Conservation (phyloP, 2,329 filamentous ascomycete species). For the Paraphaeosphaeria minitans region DNA sequence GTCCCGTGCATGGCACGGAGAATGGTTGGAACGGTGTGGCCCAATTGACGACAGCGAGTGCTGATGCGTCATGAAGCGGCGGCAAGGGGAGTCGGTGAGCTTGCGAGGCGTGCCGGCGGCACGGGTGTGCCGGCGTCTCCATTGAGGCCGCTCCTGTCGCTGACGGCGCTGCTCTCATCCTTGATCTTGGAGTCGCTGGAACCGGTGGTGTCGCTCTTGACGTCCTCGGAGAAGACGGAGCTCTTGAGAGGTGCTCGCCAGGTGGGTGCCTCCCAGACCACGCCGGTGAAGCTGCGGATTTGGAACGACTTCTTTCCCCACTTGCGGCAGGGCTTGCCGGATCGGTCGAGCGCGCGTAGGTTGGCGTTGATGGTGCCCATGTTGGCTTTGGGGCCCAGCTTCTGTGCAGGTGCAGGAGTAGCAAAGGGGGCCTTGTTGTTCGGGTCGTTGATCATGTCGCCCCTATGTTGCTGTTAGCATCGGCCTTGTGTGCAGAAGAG, state of each 20-base stretch:
- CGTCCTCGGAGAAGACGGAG: slow-evolving; percentile 63
- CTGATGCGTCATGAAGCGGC: slow-evolving; percentile 24
- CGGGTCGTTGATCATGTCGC: slow-evolving; percentile 57
- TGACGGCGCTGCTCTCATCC: slow-evolving; percentile 63
- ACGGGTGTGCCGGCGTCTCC: slow-evolving; percentile 50
- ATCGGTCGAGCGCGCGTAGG: slow-evolving; percentile 89
- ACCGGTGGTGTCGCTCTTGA: slow-evolving; percentile 60
- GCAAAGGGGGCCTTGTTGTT: slow-evolving; percentile 49
- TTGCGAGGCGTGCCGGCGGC: slow-evolving; percentile 50
- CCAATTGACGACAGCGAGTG: background rate
- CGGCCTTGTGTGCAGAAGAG: slow-evolving; percentile 14
- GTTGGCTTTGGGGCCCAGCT: slow-evolving; percentile 94
- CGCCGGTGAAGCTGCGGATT: slow-evolving; percentile 91
- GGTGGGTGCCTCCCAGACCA: slow-evolving; percentile 77
- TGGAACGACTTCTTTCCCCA: slow-evolving; percentile 84
- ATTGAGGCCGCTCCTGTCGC: slow-evolving; percentile 65
- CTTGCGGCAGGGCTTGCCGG: slow-evolving; percentile 87
- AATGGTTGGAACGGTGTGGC: background rate
- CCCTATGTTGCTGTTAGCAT: slow-evolving; percentile 42
- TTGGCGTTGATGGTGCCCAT: slow-evolving; percentile 97
- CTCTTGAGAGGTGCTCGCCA: slow-evolving; percentile 77
- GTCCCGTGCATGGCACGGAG: background rate
- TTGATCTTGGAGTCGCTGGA: slow-evolving; percentile 64
- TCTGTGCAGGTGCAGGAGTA: slow-evolving; percentile 64
- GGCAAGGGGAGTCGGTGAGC: slow-evolving; percentile 56